phyloP scores from a whole-genome alignment of 768 basidiomycete genomes.

The Mycena floridula region DNA sequence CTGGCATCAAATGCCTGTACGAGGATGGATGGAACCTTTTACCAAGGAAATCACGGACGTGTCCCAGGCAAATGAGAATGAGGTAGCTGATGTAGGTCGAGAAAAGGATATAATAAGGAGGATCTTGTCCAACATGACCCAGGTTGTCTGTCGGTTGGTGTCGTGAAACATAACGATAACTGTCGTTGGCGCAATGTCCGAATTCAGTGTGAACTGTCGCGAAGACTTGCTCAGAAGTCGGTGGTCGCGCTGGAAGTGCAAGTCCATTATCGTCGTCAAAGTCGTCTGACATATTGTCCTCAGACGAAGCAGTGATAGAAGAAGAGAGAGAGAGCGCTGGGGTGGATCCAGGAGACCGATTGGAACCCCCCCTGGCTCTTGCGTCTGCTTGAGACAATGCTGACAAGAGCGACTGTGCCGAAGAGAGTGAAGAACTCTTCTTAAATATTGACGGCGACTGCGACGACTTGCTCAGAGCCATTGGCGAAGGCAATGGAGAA shows the following conservation, averaged over 20 bases:
- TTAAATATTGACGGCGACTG: constrained; percentile 54
- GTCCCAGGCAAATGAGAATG: constrained; percentile 86
- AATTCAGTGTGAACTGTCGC: constrained; percentile 85
- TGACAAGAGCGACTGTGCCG: constrained; percentile 55
- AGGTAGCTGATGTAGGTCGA: constrained; percentile 93
- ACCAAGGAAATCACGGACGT: constrained; percentile 92
- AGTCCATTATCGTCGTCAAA: constrained; percentile 49
- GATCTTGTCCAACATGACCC: constrained; percentile 68
- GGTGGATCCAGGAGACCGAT: constrained; percentile 49
- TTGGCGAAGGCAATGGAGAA: constrained; percentile 46
- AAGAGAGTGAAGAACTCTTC: constrained; percentile 42
- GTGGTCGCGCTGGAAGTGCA: constrained; percentile 55
- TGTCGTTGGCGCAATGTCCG: constrained; percentile 80
- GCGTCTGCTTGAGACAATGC: constrained; percentile 64
- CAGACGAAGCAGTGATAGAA: constrained; percentile 61
- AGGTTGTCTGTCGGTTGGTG: constrained; percentile 49
- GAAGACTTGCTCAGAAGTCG: constrained; percentile 77
- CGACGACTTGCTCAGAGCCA: constrained; percentile 51
- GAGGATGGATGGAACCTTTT: constrained; percentile 66
- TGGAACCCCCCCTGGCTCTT: constrained; percentile 42
- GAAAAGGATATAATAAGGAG: constrained; percentile 88
- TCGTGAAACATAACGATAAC: constrained; percentile 61
- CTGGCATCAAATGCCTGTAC: constrained; percentile 80
- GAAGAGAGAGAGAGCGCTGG: constrained; percentile 73
- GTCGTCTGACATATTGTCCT: constrained; percentile 60